These are phyloP conservation scores for Kurtzmaniella quercitrusa DNA, from an alignment of 1,139 yeast species.

Conservation along the genomic window DNA sequence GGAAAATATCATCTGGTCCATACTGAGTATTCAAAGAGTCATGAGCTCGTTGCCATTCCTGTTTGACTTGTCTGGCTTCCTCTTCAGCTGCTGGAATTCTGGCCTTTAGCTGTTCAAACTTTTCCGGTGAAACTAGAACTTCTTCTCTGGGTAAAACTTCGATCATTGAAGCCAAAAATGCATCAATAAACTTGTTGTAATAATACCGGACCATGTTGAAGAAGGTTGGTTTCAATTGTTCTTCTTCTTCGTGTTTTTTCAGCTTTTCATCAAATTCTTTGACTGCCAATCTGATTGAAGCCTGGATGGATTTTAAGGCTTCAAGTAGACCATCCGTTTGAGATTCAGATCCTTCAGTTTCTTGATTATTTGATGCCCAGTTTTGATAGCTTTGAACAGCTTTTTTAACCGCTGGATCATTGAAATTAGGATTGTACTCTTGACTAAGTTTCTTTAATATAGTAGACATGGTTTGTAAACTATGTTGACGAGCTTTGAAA, in stretches of 20 bases:
- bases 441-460: constrained; percentile 44
- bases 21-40: constrained; percentile 27
- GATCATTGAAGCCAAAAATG: neutral
- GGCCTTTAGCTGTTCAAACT: constrained; percentile 14
- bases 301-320: neutral
- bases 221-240: constrained; percentile 16
- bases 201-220: constrained; percentile 24
- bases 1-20: constrained; percentile 63
- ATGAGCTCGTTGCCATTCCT: constrained; percentile 13
- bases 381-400: constrained; percentile 63
- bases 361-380: constrained; percentile 39
- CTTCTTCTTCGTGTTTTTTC: neutral
- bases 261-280: neutral
- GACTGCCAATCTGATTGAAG: neutral
- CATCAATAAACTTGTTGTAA: constrained; percentile 6
- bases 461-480: constrained; percentile 30
- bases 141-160: constrained; percentile 1
- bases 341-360: too few relatives aligned
- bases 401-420: constrained; percentile 80
- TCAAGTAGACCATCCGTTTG: constrained; percentile 4
- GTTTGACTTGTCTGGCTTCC: constrained; percentile 14
- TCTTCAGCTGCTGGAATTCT: constrained; percentile 8
- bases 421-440: constrained; percentile 83
- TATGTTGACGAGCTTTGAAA: constrained; percentile 22
- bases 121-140: constrained; percentile 9